These are phyloP conservation scores for Wilcoxina mikolae DNA, from an alignment of 495 filamentous ascomycete genomes.

Conservation along the genomic window DNA sequence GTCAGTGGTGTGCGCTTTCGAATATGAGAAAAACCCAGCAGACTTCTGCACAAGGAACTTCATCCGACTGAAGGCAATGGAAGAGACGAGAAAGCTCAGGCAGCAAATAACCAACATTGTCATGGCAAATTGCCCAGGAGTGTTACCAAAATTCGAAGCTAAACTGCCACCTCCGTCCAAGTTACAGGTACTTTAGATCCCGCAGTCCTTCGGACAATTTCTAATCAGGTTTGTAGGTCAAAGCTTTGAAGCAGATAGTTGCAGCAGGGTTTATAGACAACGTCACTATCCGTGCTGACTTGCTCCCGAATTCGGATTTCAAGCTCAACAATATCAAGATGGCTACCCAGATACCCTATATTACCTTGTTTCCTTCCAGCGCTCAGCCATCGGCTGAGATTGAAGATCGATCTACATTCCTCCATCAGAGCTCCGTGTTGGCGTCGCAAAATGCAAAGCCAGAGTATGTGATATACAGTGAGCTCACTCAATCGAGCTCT, in stretches of 20 bases:
- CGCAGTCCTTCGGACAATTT: neutral
- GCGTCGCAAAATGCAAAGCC: constrained; percentile 59
- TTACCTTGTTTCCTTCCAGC: constrained; percentile 64
- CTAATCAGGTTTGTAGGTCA: constrained; percentile 30
- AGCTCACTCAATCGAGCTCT: constrained; percentile 52
- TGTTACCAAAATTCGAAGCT: constrained; percentile 44
- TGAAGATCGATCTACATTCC: constrained; percentile 51
- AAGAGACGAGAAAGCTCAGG: constrained; percentile 70
- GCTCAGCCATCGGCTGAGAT: constrained; percentile 14
- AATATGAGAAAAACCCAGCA: constrained; percentile 52
- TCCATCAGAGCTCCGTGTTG: constrained; percentile 72
- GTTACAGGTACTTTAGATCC: constrained; percentile 35
- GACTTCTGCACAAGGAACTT: constrained; percentile 69
- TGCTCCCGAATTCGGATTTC: constrained; percentile 58
- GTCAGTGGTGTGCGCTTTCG: constrained; percentile 67
- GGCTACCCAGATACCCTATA: constrained; percentile 78
- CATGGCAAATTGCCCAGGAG: constrained; percentile 53
- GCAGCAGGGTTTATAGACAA: constrained; percentile 92
- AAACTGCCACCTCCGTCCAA: constrained; percentile 54
- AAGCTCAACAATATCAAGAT: constrained; percentile 54
- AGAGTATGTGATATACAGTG: constrained; percentile 71
- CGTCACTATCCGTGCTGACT: constrained; percentile 82
- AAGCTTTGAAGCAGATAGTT: constrained; percentile 75
- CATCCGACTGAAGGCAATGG: constrained; percentile 67
- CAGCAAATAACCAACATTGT: constrained; percentile 70